Base-by-base conservation (phyloP, 2,329 filamentous ascomycete genomes). In the Didymosphaeria variabile region DNA sequence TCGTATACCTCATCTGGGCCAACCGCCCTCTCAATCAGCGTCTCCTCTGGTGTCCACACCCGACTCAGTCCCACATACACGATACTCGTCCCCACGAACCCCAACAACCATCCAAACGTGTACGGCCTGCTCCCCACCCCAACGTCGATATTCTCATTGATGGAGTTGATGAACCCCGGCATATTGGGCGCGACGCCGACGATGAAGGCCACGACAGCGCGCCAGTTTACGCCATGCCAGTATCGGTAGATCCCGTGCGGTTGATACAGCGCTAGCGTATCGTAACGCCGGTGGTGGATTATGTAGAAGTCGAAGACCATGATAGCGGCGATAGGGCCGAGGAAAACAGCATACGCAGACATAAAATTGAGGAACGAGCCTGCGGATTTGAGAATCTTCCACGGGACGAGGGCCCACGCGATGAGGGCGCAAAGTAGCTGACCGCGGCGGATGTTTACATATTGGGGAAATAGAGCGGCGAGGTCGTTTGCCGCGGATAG, bases 81-180 rank as follows among this genome's bases (percentile, higher is more conserved):
- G 3, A 87, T 53, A 21, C 85, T 83, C 8, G 86, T 87, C 0
- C 75, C 79, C 10, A 83, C 77, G 64, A 90, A 90, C 0, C 88
- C 88, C 52, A 89, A 81, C 19, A 90, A 71, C 85, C 88, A 91
- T n/a, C 88, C 87, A 70, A 90, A 88, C 29, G 84, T 82, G 70
- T 90, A 91, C 5, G 89, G 83, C 45, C 79, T 74, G 0, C 81
- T 77, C 0, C 88, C 88, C 0, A 78, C 77, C 0, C 82, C 82
- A 0, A 80, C 76, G 2, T 76, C 65, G 19, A 83, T 77, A 15
- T 58, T 70, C 0, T 75, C 62, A 55, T 82, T 82, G 57, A 83
- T 79, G 0, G 72, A 75, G 34, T 78, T 72, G 17, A 82, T 81
- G 60, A 90, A 79, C 0, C 86, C 87, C 0, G 87, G 87, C 1